Evolutionary conservation across 257 asterid genomes (phyloP).

Genomic region (Gardenia jasminoides): DNA sequence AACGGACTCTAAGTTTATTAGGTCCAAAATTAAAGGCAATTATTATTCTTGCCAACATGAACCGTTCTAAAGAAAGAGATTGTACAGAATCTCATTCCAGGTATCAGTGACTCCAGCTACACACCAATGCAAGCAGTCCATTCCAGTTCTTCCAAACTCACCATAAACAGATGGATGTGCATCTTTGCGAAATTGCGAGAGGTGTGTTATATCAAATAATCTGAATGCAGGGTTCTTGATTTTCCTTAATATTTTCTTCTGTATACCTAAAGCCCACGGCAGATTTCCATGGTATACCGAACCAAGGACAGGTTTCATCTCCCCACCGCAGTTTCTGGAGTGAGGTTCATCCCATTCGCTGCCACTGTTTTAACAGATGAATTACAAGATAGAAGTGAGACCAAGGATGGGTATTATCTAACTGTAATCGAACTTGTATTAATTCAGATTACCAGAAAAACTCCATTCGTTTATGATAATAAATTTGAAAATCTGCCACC

Average conservation of each 20-base stretch:
- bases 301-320: constrained; percentile 46
- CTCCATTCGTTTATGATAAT: background rate
- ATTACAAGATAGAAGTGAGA: too few relatives aligned
- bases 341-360: constrained; percentile 57
- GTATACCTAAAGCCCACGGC: constrained; percentile 48
- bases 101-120: constrained; percentile 82
- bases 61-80: constrained; percentile 31
- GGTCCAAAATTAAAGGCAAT: too few relatives aligned
- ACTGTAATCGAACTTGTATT: too few relatives aligned
- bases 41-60: too few relatives aligned
- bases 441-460: background rate
- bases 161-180: constrained; percentile 78
- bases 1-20: too few relatives aligned
- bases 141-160: constrained; percentile 30
- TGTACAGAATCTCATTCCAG: constrained; percentile 68
- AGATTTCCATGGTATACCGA: constrained; percentile 55
- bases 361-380: constrained; percentile 39
- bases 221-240: constrained; percentile 35
- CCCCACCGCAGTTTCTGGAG: constrained; percentile 42
- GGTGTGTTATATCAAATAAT: constrained; percentile 56
- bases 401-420: background rate
- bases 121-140: too few relatives aligned
- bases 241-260: constrained; percentile 44
- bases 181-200: constrained; percentile 65
- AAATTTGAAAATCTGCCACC: background rate